Evolutionary conservation across 805 yeast genomes (phyloP).

Genomic region (Naumovozyma castellii): DNA sequence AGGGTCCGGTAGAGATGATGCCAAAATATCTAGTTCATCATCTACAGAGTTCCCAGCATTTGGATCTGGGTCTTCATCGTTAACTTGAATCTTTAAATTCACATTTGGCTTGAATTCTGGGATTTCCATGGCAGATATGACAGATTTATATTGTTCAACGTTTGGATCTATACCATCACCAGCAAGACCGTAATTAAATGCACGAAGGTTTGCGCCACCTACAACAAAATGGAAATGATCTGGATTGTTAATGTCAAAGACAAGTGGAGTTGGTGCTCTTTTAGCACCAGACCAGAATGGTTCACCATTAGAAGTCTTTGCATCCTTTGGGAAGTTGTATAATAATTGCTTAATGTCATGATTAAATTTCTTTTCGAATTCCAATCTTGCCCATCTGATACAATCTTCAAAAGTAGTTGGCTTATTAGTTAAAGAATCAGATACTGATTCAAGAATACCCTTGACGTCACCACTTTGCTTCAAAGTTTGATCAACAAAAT

Average conservation of each 20-base stretch:
- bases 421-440: slow-evolving; percentile 64
- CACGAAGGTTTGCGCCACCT: slow-evolving; percentile 86
- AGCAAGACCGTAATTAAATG: slow-evolving; percentile 83
- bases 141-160: slow-evolving; percentile 41
- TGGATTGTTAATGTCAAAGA: slow-evolving; percentile 61
- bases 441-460: slow-evolving; percentile 72
- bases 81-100: slow-evolving; percentile 72
- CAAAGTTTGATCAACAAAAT: slow-evolving; percentile 82
- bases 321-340: slow-evolving; percentile 91
- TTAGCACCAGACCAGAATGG: slow-evolving; percentile 98
- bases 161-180: slow-evolving; percentile 44
- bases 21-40: slow-evolving; percentile 57
- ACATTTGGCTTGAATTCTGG: slow-evolving; percentile 68
- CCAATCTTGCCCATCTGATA: slow-evolving; percentile 86
- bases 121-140: slow-evolving; percentile 41
- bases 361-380: slow-evolving; percentile 76
- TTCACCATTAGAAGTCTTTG: slow-evolving; percentile 79
- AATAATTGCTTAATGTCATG: slow-evolving; percentile 84
- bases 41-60: slow-evolving; percentile 46
- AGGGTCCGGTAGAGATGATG: slow-evolving; percentile 79
- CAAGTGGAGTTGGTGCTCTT: slow-evolving; percentile 85
- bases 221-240: slow-evolving; percentile 77
- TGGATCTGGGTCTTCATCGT: slow-evolving; percentile 83
- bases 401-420: slow-evolving; percentile 91
- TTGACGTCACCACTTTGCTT: slow-evolving; percentile 90